Conservation (phyloP, 2,329 filamentous ascomycete genomes). For the Penicillium sclerotigenum region DNA sequence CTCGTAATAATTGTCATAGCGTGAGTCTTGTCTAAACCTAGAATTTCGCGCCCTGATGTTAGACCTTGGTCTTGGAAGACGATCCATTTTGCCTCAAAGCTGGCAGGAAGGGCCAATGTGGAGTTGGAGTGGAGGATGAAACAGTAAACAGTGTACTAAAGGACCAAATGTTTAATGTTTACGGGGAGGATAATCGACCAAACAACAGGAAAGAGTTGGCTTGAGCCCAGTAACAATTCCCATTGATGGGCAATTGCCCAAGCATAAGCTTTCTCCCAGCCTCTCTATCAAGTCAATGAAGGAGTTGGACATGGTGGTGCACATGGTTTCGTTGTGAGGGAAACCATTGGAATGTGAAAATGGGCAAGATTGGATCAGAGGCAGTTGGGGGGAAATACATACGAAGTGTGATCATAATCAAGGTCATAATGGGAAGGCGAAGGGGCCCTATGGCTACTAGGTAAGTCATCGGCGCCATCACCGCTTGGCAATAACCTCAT, state of each 20-base stretch:
- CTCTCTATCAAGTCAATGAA: slow-evolving; percentile 10
- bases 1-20: slow-evolving; percentile 29
- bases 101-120: background rate
- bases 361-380: slow-evolving; percentile 15
- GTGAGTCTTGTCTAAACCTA: slow-evolving; percentile 17
- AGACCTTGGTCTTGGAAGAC: slow-evolving; percentile 19
- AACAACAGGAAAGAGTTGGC: background rate
- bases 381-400: slow-evolving; percentile 30
- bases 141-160: slow-evolving; percentile 6
- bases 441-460: slow-evolving; percentile 25
- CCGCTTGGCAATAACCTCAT: slow-evolving; percentile 46
- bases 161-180: slow-evolving; percentile 10
- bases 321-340: slow-evolving; percentile 21
- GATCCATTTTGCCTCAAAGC: slow-evolving; percentile 14
- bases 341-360: slow-evolving; percentile 24
- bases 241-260: slow-evolving; percentile 2
- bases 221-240: background rate
- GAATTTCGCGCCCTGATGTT: slow-evolving; percentile 17
- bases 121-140: background rate
- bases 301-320: slow-evolving; percentile 1
- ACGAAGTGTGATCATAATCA: slow-evolving; percentile 34
- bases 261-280: background rate
- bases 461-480: slow-evolving; percentile 35
- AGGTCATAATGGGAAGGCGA: slow-evolving; percentile 31
- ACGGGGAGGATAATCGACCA: background rate